Evolutionary conservation across 2,329 filamentous ascomycete genomes (phyloP).

Genomic region (Sarocladium oryzae): DNA sequence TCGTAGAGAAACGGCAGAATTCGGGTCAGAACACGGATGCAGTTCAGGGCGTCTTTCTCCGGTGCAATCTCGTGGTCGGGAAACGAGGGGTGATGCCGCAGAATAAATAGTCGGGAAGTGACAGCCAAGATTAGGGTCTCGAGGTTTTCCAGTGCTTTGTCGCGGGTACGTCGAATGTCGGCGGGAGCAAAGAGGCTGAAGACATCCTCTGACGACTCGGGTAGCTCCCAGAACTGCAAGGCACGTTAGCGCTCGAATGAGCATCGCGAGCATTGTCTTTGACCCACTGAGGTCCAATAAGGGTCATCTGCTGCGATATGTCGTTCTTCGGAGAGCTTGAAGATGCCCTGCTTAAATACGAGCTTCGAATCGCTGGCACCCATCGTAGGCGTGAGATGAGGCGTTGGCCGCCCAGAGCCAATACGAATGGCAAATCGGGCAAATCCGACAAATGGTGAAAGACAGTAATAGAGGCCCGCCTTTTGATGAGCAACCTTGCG

Average conservation of each 20-base stretch:
- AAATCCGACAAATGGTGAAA: too few relatives aligned
- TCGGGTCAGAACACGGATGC: constrained; percentile 82
- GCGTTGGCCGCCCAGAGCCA: background rate
- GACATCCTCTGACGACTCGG: constrained; percentile 90
- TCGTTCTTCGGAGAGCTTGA: constrained; percentile 86
- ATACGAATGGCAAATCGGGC: background rate
- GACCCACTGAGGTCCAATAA: constrained; percentile 87
- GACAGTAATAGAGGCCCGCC: too few relatives aligned
- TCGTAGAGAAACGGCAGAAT: constrained; percentile 91
- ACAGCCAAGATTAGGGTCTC: constrained; percentile 82
- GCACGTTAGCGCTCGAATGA: background rate
- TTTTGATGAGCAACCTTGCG: too few relatives aligned
- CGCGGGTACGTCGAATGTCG: constrained; percentile 82
- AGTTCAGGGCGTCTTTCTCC: constrained; percentile 89
- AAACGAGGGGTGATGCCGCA: constrained; percentile 86
- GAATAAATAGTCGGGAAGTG: constrained; percentile 71
- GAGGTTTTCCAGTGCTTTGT: constrained; percentile 77
- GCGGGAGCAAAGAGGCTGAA: constrained; percentile 90
- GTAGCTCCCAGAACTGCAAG: constrained; percentile 87
- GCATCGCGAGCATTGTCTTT: background rate
- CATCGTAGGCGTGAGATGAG: constrained; percentile 46
- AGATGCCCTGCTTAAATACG: constrained; percentile 97
- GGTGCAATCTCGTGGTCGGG: constrained; percentile 78
- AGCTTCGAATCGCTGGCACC: constrained; percentile 98
- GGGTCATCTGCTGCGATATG: constrained; percentile 80